phyloP scores from a whole-genome alignment of 78 protist genomes.

The Protostelium mycophagum region DNA sequence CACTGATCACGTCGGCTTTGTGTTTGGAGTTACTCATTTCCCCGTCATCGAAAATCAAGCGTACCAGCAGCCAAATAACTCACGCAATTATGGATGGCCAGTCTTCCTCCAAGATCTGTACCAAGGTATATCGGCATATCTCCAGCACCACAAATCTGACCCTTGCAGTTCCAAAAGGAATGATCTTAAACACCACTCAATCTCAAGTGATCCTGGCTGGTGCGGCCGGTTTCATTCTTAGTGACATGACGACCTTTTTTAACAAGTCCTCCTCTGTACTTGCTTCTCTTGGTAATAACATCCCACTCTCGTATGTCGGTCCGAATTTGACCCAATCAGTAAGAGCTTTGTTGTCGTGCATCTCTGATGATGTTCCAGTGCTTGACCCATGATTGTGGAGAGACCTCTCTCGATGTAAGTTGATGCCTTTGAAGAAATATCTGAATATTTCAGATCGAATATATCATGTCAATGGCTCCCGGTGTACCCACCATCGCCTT shows the following conservation, averaged over 20 bases:
- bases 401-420: not conserved
- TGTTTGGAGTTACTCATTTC: not conserved
- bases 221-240: not conserved
- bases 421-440: not conserved
- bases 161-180: not conserved
- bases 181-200: not conserved
- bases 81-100: not conserved
- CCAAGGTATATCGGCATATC: not conserved
- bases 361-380: not conserved
- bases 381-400: not conserved
- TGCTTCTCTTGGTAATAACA: not conserved
- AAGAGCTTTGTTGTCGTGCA: not conserved
- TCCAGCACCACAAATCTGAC: not conserved
- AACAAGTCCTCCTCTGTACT: not conserved
- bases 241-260: not conserved
- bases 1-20: not conserved
- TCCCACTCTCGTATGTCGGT: not conserved
- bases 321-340: not conserved
- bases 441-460: not conserved
- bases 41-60: not conserved
- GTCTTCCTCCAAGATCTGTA: not conserved
- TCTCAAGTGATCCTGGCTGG: not conserved
- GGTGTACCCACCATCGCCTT: not conserved
- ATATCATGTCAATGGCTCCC: not conserved
- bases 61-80: no score